Base-by-base conservation (phyloP, 805 yeast species). In the Wickerhamiella domercqiae region DNA sequence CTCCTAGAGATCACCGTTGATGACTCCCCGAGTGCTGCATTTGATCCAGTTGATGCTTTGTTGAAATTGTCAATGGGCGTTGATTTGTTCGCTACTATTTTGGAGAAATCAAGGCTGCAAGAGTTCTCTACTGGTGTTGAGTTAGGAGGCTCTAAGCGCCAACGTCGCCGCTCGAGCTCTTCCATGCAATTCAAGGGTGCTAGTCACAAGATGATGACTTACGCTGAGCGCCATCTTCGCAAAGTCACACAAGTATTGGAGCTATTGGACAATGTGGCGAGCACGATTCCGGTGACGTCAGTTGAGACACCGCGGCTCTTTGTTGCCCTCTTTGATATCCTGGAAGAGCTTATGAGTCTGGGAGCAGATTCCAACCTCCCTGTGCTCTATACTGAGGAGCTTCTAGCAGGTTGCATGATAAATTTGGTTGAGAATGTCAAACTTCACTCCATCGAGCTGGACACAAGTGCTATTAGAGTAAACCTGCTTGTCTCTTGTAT, bases 361-460 rank as follows among this genome's bases (percentile, higher is more conserved):
- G 94, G 93, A 32, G 75, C 73, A 45, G 97, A 86, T 54, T 94
- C 94, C 29, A 82, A 83, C 40, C 63, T 90, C 44, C 94, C 98
- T 3, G 87, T 87, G 3, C 64, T 81, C 32, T 87, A 86, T 49
- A 78, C 93, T 1, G 94, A 90, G 60, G 96, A 90, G 55, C 73
- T 87, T 0, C 62, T 90, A 42, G 90, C 95, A 2, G 71, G 80
- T 32, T 81, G 94, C 55, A 77, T 90, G 80, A 66, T 75, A 35
- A 70, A 73, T 45, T 66, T 78, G 17, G 75, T 86, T 20, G 64
- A 68, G 32, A 60, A 65, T 5, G 46, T 57, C 32, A 55, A 46
- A 29, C n/a, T 24, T 7, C 40, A 39, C 14, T 13, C 41, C 4
- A 32, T 36, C 5, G 46, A 81, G 61, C 71, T 71, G 44, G 83